Base-by-base conservation (phyloP, 495 filamentous ascomycete species). In the Penicillium manginii region DNA sequence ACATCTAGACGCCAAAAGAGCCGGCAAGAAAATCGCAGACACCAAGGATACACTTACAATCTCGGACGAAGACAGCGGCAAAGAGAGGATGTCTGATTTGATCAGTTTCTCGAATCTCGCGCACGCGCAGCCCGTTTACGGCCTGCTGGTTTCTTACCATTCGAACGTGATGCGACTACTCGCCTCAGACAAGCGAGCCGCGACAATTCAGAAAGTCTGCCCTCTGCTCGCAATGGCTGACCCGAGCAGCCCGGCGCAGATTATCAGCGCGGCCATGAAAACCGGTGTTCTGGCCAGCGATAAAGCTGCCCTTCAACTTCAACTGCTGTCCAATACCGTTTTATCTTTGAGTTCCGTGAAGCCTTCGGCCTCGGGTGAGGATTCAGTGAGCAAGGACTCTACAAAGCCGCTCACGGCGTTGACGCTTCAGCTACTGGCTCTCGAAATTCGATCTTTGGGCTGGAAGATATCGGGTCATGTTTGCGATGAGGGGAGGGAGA, bases 381-480 rank as follows among this genome's bases (percentile, higher is more conserved):
- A 85, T 1, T 64, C 63, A 9, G 55, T 73, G 60, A 63, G 75
- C 9, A 79, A 80, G 19, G 74, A 86, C 0, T 76, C 72, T 40
- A 63, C 87, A n/a, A 82, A 81, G 26, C 87, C 91, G 0, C 78
- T 79, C 31, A 76, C 81, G 0, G 78, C 80, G 0, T 75, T 96
- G 14, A 80, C 77, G 37, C 67, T 96, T 11, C 91, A 96, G 62
- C 67, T 82, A 1, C 62, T 91, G 0, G 90, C 86, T 2, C 74
- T 96, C 14, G 81, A 85, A 50, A 79, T 85, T 32, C 84, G 90
- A 7, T 70, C 84, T 15, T 72, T 83, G 52, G 91, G 87, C 73
- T 93, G 91, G 91, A 84, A 78, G 35, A 50, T 92, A 32, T 84
- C 86, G 4, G 79, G 81, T n/a, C 92, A 94, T 66, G 62, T 84